A percentile compares a stretch with the other conserved stretches of the same genome.
Evolutionary conservation across 2,329 filamentous ascomycete genomes (phyloP).

Genomic region (Sporothrix euskadiensis): DNA sequence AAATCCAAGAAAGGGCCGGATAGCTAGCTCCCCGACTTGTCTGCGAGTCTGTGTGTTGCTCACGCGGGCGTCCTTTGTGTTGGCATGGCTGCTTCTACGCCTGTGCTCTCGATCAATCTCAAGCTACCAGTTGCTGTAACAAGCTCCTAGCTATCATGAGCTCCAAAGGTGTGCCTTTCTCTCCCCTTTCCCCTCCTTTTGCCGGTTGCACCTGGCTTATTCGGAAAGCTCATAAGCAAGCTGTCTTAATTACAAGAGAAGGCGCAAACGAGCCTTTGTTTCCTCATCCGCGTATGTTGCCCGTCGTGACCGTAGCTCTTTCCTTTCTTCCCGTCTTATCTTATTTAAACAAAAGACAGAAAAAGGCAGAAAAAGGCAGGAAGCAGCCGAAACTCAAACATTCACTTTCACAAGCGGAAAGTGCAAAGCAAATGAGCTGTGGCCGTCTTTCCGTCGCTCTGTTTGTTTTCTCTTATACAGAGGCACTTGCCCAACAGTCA

Average conservation of each 20-base stretch:
- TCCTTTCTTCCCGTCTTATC: background rate
- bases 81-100: background rate
- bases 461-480: slow-evolving; percentile 3
- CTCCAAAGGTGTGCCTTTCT: background rate
- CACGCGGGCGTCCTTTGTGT: slow-evolving; percentile 17
- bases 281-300: background rate
- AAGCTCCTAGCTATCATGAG: slow-evolving; percentile 3
- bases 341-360: background rate
- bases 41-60: slow-evolving; percentile 1
- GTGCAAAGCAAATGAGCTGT: background rate
- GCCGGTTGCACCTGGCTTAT: background rate
- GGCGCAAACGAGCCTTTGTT: slow-evolving; percentile 11
- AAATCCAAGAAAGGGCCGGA: background rate
- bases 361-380: background rate
- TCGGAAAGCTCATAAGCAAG: background rate
- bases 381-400: background rate
- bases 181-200: background rate
- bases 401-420: background rate
- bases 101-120: background rate
- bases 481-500: background rate
- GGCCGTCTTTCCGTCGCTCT: background rate
- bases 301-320: background rate
- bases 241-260: slow-evolving; percentile 18
- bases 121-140: background rate
- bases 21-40: background rate